Evolutionary conservation across 192 early-diverging fungal genomes (phyloP).

Genomic region (Umbelopsis ramanniana): DNA sequence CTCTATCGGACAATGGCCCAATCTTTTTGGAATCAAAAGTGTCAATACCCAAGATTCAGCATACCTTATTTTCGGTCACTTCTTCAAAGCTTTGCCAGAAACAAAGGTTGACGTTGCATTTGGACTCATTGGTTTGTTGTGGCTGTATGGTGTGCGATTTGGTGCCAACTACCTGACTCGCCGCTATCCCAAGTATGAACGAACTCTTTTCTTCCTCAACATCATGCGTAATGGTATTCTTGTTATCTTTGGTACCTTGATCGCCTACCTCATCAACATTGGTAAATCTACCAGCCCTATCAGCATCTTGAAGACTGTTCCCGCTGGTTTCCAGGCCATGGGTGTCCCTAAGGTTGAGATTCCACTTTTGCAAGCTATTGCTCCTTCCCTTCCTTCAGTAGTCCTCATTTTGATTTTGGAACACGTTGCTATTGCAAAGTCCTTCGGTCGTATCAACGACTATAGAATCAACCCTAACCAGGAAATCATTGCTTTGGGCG

Average conservation of each 20-base stretch:
- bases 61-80: constrained; percentile 45
- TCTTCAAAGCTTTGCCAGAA: constrained; percentile 46
- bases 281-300: constrained; percentile 49
- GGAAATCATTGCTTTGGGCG: constrained; percentile 88
- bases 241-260: constrained; percentile 72
- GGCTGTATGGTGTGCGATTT: constrained; percentile 46
- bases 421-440: constrained; percentile 89
- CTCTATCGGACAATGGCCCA: constrained; percentile 75
- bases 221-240: constrained; percentile 76
- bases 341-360: constrained; percentile 56
- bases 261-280: constrained; percentile 62
- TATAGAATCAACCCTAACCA: constrained; percentile 82
- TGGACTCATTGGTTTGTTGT: constrained; percentile 53
- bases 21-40: constrained; percentile 76
- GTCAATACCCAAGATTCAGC: constrained; percentile 73
- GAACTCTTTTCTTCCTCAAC: constrained; percentile 64
- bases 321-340: constrained; percentile 71
- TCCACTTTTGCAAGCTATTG: constrained; percentile 57
- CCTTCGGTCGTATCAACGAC: constrained; percentile 84
- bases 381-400: constrained; percentile 62
- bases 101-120: constrained; percentile 62
- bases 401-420: constrained; percentile 83
- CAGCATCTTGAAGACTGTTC: constrained; percentile 73
- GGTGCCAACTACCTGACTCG: constrained; percentile 31
- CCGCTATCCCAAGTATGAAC: constrained; percentile 47